These are phyloP conservation scores for Paramecium primaurelia DNA, from an alignment of 73 alveolate genomes.

Conservation along the genomic window DNA sequence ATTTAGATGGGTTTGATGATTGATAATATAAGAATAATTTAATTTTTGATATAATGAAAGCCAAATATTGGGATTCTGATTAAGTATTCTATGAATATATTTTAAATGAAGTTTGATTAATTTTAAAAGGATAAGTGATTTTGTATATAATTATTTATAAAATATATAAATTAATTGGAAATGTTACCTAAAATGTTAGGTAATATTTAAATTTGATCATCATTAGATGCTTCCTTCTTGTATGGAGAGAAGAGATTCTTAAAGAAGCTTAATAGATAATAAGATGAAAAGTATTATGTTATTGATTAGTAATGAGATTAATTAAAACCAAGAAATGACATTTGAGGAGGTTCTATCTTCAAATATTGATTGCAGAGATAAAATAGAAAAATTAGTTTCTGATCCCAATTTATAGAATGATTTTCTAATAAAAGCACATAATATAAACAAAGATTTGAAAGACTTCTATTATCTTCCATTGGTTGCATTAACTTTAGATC, in stretches of 20 bases:
- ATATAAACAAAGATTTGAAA: neutral
- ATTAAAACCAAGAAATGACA: neutral
- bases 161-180: neutral
- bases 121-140: neutral
- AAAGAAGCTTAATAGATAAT: neutral
- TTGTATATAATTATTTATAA: neutral
- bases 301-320: neutral
- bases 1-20: too few relatives aligned
- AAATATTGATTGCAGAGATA: constrained; percentile 1
- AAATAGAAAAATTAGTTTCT: neutral
- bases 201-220: neutral
- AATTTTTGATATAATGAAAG: too few relatives aligned
- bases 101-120: too few relatives aligned
- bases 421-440: neutral
- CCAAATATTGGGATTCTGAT: too few relatives aligned
- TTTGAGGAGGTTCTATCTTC: neutral
- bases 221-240: constrained; percentile 38
- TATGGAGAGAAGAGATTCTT: constrained; percentile 43
- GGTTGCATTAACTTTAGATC: neutral
- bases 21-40: too few relatives aligned
- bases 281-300: constrained; percentile 16
- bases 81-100: too few relatives aligned
- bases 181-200: constrained; percentile 37
- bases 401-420: constrained; percentile 9
- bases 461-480: neutral